Evolutionary conservation across 1,284 basidiomycete genomes (phyloP).

Genomic region (Apiotrichum gamsii): DNA sequence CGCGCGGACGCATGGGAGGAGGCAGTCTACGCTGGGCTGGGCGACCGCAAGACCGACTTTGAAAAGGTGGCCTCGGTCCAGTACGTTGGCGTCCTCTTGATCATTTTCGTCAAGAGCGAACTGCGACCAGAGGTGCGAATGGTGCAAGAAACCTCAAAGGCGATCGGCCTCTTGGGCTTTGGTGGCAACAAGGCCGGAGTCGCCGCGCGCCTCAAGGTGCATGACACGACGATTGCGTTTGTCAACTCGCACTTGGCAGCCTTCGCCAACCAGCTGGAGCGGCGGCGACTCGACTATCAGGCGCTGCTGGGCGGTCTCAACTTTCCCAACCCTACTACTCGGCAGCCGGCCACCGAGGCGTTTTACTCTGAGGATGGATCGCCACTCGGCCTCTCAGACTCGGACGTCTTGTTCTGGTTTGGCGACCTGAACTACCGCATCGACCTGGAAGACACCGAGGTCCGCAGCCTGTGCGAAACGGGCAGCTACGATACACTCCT

Average conservation of each 20-base stretch:
- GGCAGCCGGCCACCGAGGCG: constrained; percentile 31
- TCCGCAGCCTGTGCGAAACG: constrained; percentile 25
- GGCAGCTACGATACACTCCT: constrained; percentile 30
- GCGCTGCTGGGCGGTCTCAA: constrained; percentile 22
- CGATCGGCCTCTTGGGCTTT: constrained; percentile 40
- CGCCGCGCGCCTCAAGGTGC: constrained; percentile 38
- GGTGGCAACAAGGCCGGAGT: constrained; percentile 46
- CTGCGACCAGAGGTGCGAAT: constrained; percentile 23
- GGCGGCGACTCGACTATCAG: constrained; percentile 38
- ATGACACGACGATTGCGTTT: constrained; percentile 50
- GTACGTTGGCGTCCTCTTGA: constrained; percentile 50
- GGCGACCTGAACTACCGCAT: constrained; percentile 43
- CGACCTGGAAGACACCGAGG: constrained; percentile 29
- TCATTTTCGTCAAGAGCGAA: constrained; percentile 51
- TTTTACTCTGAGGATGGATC: constrained; percentile 24
- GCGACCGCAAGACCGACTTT: constrained; percentile 41
- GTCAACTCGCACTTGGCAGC: constrained; percentile 55
- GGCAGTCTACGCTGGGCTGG: constrained; percentile 51
- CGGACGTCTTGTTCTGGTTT: constrained; percentile 40
- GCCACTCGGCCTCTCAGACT: constrained; percentile 25
- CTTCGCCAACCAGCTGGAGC: constrained; percentile 53
- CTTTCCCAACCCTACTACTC: constrained; percentile 22
- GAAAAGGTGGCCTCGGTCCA: constrained; percentile 33
- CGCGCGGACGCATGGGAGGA: constrained; percentile 55
- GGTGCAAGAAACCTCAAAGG: constrained; percentile 31